Conservation (phyloP, 768 basidiomycete genomes). For the Neoboletus magnificus region DNA sequence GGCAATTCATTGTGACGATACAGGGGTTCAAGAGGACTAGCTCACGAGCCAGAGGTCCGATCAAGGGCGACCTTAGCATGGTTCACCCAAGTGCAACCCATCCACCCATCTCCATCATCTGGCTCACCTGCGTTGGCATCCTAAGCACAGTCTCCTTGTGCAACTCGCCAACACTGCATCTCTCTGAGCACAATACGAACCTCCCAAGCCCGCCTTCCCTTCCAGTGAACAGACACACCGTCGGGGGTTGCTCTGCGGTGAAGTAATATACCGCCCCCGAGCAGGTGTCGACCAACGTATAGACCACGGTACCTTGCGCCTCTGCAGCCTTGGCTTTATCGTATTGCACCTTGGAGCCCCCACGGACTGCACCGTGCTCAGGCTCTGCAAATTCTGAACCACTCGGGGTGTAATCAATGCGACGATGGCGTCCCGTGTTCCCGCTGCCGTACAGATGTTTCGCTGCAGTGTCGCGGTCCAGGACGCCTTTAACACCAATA, state of each 20-base stretch:
- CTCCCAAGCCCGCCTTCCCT: conserved; percentile 21
- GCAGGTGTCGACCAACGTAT: conserved; percentile 17
- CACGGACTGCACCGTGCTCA: neutral
- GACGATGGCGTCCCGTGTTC: too few relatives aligned
- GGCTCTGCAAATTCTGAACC: too few relatives aligned
- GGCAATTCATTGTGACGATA: too few relatives aligned
- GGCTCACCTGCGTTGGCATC: conserved; percentile 11
- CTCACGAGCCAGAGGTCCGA: neutral
- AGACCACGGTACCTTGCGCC: neutral
- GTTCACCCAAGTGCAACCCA: neutral
- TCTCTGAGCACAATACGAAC: conserved; percentile 24
- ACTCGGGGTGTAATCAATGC: too few relatives aligned
- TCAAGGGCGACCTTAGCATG: neutral
- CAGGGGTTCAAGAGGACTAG: too few relatives aligned
- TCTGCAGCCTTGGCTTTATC: neutral
- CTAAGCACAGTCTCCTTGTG: conserved; percentile 21
- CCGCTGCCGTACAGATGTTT: too few relatives aligned
- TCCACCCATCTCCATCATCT: neutral
- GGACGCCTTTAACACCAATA: too few relatives aligned
- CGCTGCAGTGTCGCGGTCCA: too few relatives aligned
- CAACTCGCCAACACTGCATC: conserved; percentile 7
- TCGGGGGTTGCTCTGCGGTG: conserved; percentile 12
- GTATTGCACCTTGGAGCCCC: conserved; percentile 4
- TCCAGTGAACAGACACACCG: conserved; percentile 20
- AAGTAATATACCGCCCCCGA: conserved; percentile 19